Conservation (phyloP, 176 grass and related monocot species). For the Oryza glumipatula region DNA sequence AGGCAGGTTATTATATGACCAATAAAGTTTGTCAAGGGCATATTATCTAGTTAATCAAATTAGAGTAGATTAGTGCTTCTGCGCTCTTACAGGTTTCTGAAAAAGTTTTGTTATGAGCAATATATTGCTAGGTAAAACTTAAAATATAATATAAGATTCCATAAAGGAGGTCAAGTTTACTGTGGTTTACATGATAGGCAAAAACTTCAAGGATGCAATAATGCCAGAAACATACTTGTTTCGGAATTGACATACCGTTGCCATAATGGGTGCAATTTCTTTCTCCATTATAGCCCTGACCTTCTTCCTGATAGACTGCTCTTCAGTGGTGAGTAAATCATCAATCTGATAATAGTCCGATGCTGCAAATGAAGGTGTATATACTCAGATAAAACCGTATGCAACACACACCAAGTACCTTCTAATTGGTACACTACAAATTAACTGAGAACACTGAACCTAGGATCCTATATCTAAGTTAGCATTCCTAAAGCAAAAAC, state of each 20-base stretch:
- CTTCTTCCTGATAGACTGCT: conserved; percentile 50
- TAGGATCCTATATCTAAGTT: neutral
- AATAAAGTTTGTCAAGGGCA: neutral
- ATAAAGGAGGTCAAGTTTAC: conserved; percentile 10
- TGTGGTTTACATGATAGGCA: conserved; percentile 4
- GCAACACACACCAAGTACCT: neutral
- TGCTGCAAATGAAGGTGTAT: conserved; percentile 41
- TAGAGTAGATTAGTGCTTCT: neutral
- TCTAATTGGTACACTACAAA: neutral
- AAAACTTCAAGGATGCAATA: neutral
- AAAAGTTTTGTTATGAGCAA: neutral
- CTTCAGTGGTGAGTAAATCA: conserved; percentile 71
- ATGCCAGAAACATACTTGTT: neutral
- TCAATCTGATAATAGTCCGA: conserved; percentile 76
- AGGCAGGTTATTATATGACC: neutral
- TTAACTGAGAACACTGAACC: conserved; percentile 6
- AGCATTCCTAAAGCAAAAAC: neutral
- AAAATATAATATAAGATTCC: conserved; percentile 9
- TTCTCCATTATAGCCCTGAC: conserved; percentile 66
- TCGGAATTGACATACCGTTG: conserved; percentile 46
- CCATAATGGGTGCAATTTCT: conserved; percentile 76
- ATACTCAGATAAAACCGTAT: neutral
- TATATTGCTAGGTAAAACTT: conserved; percentile 4
- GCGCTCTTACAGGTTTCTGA: neutral
- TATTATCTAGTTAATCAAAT: conserved; percentile 24